A percentile compares a stretch with the other conserved stretches of the same genome.
Conservation (phyloP, 1,284 basidiomycete genomes). For the Fomitopsis pinicola region DNA sequence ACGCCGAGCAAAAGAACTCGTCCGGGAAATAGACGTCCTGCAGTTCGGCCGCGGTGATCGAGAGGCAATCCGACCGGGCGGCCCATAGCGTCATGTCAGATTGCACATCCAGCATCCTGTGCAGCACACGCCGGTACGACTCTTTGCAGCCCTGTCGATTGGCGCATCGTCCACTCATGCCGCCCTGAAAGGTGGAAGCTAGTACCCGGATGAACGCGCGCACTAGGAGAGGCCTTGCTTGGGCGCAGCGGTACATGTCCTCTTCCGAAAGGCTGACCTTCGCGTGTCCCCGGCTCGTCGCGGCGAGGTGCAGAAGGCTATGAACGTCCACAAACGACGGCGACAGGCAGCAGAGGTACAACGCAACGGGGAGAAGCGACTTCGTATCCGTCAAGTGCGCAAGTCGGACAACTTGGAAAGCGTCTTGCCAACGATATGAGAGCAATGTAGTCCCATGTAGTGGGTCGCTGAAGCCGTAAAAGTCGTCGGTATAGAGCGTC, state of each 20-base stretch:
- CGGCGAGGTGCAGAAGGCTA: not conserved
- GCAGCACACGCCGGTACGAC: too few relatives aligned
- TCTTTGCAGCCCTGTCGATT: too few relatives aligned
- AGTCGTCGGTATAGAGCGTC: constrained; percentile 12
- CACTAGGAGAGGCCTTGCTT: too few relatives aligned
- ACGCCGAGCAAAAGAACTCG: not conserved
- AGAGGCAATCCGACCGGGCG: too few relatives aligned
- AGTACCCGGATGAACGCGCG: too few relatives aligned
- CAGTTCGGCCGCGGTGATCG: too few relatives aligned
- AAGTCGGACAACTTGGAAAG: not conserved
- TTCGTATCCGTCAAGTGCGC: not conserved
- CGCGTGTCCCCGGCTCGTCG: not conserved
- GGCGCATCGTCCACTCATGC: too few relatives aligned
- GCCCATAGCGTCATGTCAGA: too few relatives aligned
- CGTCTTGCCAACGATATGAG: not conserved
- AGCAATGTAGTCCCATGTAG: not conserved
- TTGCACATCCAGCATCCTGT: too few relatives aligned
- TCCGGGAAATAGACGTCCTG: not conserved
- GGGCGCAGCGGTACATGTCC: too few relatives aligned
- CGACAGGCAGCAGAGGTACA: not conserved
- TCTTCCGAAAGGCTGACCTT: not conserved
- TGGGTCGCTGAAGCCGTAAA: not conserved
- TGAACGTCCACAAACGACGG: not conserved
- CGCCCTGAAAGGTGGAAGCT: too few relatives aligned
- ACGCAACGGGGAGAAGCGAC: not conserved